phyloP scores from a whole-genome alignment of 192 early-diverging fungal species.

The Irineochytrium annulatum region DNA sequence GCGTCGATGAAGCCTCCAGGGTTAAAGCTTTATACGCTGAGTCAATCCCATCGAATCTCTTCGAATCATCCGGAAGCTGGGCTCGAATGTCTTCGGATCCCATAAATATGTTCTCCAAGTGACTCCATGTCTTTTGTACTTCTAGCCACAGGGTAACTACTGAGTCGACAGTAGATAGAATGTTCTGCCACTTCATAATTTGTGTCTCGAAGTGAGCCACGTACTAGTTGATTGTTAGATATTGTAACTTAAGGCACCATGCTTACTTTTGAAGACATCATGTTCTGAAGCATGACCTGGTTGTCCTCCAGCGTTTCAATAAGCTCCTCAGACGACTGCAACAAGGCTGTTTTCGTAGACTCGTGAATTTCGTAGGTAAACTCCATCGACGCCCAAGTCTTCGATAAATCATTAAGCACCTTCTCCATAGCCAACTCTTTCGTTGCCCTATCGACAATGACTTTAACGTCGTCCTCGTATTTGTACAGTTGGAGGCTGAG shows the following conservation, averaged over 20 bases:
- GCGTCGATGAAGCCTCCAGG: constrained; percentile 52
- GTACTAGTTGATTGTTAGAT: no score
- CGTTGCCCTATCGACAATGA: constrained; percentile 60
- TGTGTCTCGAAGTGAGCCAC: constrained; percentile 62
- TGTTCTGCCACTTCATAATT: constrained; percentile 63
- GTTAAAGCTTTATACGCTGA: constrained; percentile 54
- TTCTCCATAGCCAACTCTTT: constrained; percentile 68
- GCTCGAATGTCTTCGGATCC: constrained; percentile 63
- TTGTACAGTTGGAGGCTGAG: constrained; percentile 60
- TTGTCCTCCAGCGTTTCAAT: constrained; percentile 66
- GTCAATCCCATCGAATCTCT: constrained; percentile 59
- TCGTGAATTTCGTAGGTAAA: constrained; percentile 64
- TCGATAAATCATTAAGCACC: constrained; percentile 59
- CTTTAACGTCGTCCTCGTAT: constrained; percentile 64
- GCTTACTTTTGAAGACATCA: constrained; percentile 67
- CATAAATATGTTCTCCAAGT: constrained; percentile 65
- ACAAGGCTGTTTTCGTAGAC: constrained; percentile 42
- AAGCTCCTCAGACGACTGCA: constrained; percentile 58
- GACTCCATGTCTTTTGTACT: constrained; percentile 64
- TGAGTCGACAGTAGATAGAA: constrained; percentile 54
- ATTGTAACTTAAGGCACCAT: no score
- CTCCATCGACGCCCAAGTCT: constrained; percentile 61
- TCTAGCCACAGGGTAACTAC: constrained; percentile 58
- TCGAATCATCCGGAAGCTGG: constrained; percentile 63
- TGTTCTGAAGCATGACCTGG: constrained; percentile 66